Evolutionary conservation across 805 yeast species (phyloP), one percentile per base, ranked within the genome.

Genomic region (Phaffomyces opuntiae): DNA sequence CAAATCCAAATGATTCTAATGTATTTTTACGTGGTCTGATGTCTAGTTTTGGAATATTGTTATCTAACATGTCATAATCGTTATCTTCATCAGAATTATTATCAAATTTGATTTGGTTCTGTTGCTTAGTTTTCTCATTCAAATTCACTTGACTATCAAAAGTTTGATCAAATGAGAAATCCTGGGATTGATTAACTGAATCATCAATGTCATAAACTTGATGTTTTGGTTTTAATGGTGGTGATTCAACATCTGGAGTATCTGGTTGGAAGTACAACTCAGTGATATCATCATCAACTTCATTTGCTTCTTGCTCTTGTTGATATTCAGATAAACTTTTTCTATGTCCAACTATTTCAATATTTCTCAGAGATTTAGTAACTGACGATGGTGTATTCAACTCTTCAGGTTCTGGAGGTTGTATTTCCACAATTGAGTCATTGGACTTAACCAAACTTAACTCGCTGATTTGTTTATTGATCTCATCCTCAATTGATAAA

Each of bases 271-370:
- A 47, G 37, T 60, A 57, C 2, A 55, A 39, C 35, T 52, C 60
- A 3, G 59, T 56, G 4, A 53, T 49, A 38, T 61, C 69, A 14
- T 38, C 44, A 8, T 40, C 33, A 17, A 58, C 63, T 5, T 46
- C 37, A 9, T 8, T 52, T 7, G 49, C 44, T 13, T 53, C 50
- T 39, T 50, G 41, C 5, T 52, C 56, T 9, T 41, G 25, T 25
- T 46, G 47, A 39, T 53, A 56, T 27, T 64, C 65, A 11, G 37
- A 21, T 13, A 50, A 33, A 13, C 64, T 60, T 36, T 53, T 61
- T 47, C 57, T 54, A 43, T 65, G 70, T 0, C 63, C 60, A 17
- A 61, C 57, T 36, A 66, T 62, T 32, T 64, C 62, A 34, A 68
- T 60, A 13, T 64, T 57, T 38, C 45, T 44, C 17, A 53, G 14